A percentile compares a stretch with the other conserved stretches of the same genome.
Conservation (phyloP, 768 basidiomycete genomes). For the Galerina marginata region DNA sequence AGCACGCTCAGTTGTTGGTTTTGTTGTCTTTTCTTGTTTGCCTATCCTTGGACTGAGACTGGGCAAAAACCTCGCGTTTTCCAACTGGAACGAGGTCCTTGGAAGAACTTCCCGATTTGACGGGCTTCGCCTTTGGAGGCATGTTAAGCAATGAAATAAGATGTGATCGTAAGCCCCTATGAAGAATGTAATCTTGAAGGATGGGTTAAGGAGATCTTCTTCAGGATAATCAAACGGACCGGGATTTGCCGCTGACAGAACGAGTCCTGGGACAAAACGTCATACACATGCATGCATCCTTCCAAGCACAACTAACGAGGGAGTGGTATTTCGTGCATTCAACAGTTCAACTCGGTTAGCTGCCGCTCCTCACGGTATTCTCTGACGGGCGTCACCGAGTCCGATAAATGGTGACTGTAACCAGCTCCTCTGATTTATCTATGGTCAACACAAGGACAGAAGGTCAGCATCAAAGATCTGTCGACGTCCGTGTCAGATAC, state of each 20-base stretch:
- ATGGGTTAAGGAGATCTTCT: background rate
- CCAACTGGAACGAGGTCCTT: constrained; percentile 61
- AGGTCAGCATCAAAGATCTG: constrained; percentile 11
- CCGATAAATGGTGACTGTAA: constrained; percentile 4
- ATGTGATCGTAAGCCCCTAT: background rate
- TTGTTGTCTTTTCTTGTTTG: constrained; percentile 45
- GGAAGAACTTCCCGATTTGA: constrained; percentile 30
- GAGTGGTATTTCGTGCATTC: too few relatives aligned
- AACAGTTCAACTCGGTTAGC: too few relatives aligned
- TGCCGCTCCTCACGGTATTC: background rate
- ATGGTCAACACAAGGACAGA: background rate
- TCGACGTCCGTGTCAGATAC: background rate
- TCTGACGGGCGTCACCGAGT: background rate
- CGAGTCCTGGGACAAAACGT: background rate
- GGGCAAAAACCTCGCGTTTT: constrained; percentile 52
- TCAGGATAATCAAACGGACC: constrained; percentile 19
- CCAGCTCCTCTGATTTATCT: background rate
- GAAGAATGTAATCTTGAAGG: background rate
- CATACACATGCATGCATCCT: too few relatives aligned
- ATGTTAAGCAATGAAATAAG: constrained; percentile 15
- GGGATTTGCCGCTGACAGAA: constrained; percentile 3
- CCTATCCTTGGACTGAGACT: constrained; percentile 26
- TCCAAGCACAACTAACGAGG: too few relatives aligned
- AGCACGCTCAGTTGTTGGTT: constrained; percentile 67
- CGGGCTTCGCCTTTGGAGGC: constrained; percentile 26